These are phyloP conservation scores for Flueggea neowawraea DNA, from an alignment of 441 rosid genomes.

Conservation along the genomic window DNA sequence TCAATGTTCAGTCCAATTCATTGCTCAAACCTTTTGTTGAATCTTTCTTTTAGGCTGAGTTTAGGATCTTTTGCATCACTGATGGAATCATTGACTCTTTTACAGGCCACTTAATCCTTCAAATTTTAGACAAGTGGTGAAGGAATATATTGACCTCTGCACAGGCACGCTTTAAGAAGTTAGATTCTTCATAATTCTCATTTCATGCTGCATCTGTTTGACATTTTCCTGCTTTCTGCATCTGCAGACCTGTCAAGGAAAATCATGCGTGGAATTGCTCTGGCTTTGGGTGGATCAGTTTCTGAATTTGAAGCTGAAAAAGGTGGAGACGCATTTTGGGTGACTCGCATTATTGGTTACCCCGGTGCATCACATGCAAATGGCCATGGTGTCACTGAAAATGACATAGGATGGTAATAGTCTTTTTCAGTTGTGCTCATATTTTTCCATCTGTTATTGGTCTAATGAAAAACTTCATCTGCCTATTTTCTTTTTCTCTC, in stretches of 20 bases:
- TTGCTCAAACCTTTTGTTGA: too few species aligned
- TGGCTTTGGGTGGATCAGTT: conserved; percentile 66
- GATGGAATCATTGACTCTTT: conserved; percentile 1
- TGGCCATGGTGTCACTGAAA: conserved; percentile 32
- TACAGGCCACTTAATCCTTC: conserved; percentile 67
- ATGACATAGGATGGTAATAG: conserved; percentile 78
- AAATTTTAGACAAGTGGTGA: conserved; percentile 54
- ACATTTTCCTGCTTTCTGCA: conserved; percentile 5
- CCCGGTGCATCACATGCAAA: conserved; percentile 44
- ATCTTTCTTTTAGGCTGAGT: conserved; percentile 3
- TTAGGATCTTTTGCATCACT: background rate
- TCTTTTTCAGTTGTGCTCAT: conserved; percentile 1
- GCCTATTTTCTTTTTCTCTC: conserved; percentile 8
- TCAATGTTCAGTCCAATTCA: background rate
- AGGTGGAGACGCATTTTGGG: conserved; percentile 90
- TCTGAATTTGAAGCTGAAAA: conserved; percentile 68
- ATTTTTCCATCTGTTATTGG: conserved; percentile 3
- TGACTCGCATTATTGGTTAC: conserved; percentile 72
- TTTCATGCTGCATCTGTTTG: background rate
- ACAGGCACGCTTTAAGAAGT: conserved; percentile 38
- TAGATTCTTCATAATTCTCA: background rate
- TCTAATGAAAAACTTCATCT: background rate
- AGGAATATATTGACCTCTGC: conserved; percentile 64
- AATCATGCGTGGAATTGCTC: conserved; percentile 67
- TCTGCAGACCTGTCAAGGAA: conserved; percentile 65